These are phyloP conservation scores for Ustilago tritici DNA, from an alignment of 1,284 basidiomycete genomes.

Conservation along the genomic window DNA sequence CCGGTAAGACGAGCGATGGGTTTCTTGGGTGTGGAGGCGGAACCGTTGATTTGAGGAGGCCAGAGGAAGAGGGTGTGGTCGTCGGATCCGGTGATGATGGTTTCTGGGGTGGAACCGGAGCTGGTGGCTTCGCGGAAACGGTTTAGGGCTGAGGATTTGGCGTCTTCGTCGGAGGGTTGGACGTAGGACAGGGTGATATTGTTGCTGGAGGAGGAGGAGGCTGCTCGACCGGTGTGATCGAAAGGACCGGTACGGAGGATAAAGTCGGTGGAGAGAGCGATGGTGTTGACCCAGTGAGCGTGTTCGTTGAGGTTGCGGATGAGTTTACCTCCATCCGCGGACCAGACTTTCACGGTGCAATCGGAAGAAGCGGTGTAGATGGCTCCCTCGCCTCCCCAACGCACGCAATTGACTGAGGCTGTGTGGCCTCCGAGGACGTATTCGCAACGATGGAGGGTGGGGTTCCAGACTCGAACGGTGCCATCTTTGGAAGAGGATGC, in stretches of 20 bases:
- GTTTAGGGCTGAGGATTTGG: slow-evolving; percentile 68
- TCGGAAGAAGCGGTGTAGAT: slow-evolving; percentile 92
- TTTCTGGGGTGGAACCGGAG: slow-evolving; percentile 77
- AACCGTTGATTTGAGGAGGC: slow-evolving; percentile 60
- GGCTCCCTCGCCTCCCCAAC: slow-evolving; percentile 81
- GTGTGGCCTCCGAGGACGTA: slow-evolving; percentile 93
- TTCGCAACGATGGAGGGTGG: slow-evolving; percentile 78
- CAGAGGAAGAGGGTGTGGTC: slow-evolving; percentile 78
- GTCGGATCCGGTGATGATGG: slow-evolving; percentile 88
- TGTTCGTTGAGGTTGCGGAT: slow-evolving; percentile 86
- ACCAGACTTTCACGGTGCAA: slow-evolving; percentile 93
- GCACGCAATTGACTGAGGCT: slow-evolving; percentile 91
- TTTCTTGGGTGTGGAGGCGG: slow-evolving; percentile 75
- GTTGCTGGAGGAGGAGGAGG: background rate
- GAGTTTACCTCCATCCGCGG: slow-evolving; percentile 78
- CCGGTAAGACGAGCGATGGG: slow-evolving; percentile 89
- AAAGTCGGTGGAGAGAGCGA: slow-evolving; percentile 95
- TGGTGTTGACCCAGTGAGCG: slow-evolving; percentile 98
- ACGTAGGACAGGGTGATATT: slow-evolving; percentile 28
- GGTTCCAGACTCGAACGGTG: slow-evolving; percentile 93
- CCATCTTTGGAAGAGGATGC: slow-evolving; percentile 96
- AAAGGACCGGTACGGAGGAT: slow-evolving; percentile 93
- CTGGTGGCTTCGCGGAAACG: slow-evolving; percentile 81
- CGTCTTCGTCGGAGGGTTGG: slow-evolving; percentile 31
- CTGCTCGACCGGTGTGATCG: slow-evolving; percentile 77